Conservation (phyloP, 148 eudicot genomes). For the Rhododendron ovatum region DNA sequence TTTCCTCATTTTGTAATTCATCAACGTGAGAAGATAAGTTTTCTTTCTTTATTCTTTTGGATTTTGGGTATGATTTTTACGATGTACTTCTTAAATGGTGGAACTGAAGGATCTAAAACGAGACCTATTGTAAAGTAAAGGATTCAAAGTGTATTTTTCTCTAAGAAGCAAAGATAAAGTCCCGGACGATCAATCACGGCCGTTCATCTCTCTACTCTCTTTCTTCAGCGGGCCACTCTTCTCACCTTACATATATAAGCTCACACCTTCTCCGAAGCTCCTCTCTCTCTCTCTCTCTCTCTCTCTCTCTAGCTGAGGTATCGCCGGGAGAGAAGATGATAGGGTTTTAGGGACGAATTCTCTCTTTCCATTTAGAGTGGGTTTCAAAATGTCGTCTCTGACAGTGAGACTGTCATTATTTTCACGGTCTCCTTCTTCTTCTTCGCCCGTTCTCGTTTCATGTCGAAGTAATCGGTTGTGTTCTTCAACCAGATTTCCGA, state of each 20-base stretch:
- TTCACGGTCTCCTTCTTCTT: background rate
- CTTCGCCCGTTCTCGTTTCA: background rate
- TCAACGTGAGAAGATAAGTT: background rate
- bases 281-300: background rate
- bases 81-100: background rate
- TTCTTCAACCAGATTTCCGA: slow-evolving; percentile 11
- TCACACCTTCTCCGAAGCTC: background rate
- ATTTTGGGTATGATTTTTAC: background rate
- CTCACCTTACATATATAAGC: background rate
- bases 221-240: background rate
- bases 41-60: background rate
- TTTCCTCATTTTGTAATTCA: background rate
- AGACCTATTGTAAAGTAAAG: background rate
- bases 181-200: background rate
- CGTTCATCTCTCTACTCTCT: background rate
- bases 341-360: slow-evolving; percentile 10
- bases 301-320: background rate
- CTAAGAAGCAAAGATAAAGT: no score
- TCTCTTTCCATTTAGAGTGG: no score
- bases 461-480: slow-evolving; percentile 4
- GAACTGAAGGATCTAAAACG: background rate
- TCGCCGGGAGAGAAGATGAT: slow-evolving; percentile 7
- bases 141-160: background rate
- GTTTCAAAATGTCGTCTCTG: slow-evolving; percentile 20
- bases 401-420: slow-evolving; percentile 13